Base-by-base conservation (phyloP, 106 monocot species). In the Ottelia alismoides region DNA sequence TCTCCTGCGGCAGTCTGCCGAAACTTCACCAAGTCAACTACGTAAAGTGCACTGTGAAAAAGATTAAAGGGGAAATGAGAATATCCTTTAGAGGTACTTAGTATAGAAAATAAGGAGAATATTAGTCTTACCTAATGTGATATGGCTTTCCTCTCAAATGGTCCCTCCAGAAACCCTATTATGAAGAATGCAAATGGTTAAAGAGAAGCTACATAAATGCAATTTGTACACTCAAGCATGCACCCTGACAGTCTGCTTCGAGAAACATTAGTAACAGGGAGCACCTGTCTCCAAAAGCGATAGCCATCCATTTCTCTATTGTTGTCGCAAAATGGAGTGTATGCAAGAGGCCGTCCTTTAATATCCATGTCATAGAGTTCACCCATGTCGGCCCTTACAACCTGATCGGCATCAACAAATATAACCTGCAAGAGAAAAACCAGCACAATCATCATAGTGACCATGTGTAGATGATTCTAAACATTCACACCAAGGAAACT, bases 231-330 rank as follows among this genome's bases (percentile, higher is more conserved):
- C n/a, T n/a, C n/a, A n/a, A n/a, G n/a, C n/a, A n/a, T n/a, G n/a
- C n/a, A n/a, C n/a, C n/a, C n/a, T n/a, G n/a, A n/a, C n/a, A n/a
- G n/a, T n/a, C n/a, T n/a, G n/a, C n/a, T n/a, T n/a, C n/a, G n/a
- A n/a, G n/a, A n/a, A n/a, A n/a, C n/a, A n/a, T n/a, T n/a, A n/a
- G n/a, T n/a, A n/a, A n/a, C n/a, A n/a, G 16, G 16, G 16, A 6
- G 10, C 40, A 98, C 96, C 60, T 98, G 89, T 70, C 83, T 79
- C 96, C 96, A 98, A 57, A 98, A 98, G 0, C 96, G 76, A 49
- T 89, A 98, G 30, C 96, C 96, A 77, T 98, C 96, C 96, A 98
- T 98, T 31, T 98, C 96, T 67, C 58, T 98, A 32, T 98, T 98
- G 67, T 98, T 98, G 72, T 98, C 96, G 69, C 96, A 98, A 61